A percentile compares a stretch with the other conserved stretches of the same genome.
These are phyloP conservation scores for Suhomyces coccinellae DNA, from an alignment of 1,139 yeast genomes.

Conservation along the genomic window DNA sequence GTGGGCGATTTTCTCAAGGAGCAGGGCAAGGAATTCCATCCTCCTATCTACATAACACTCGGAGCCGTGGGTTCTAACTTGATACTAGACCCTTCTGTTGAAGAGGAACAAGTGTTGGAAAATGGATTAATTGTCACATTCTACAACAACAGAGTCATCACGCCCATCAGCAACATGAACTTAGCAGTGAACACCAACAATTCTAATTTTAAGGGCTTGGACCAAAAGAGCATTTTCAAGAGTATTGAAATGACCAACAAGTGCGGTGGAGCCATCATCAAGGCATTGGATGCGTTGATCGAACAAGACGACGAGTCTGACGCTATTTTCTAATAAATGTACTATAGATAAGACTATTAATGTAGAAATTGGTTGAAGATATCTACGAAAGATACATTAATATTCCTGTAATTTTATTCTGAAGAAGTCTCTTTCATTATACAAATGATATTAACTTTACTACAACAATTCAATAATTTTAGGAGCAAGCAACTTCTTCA, in stretches of 20 bases:
- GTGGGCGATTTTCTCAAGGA: constrained; percentile 36
- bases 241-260: constrained; percentile 35
- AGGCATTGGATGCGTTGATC: constrained; percentile 41
- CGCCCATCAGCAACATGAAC: constrained; percentile 63
- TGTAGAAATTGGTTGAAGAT: not conserved
- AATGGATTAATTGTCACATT: constrained; percentile 76
- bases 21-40: constrained; percentile 42
- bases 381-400: too few species aligned
- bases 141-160: constrained; percentile 59
- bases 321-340: constrained; percentile 12
- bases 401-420: too few species aligned
- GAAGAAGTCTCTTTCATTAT: too few species aligned
- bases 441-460: too few species aligned
- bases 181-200: constrained; percentile 45
- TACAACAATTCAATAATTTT: too few species aligned
- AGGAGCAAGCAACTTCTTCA: too few species aligned
- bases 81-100: constrained; percentile 78
- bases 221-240: constrained; percentile 27
- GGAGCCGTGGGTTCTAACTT: constrained; percentile 71
- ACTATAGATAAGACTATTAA: not conserved
- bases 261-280: constrained; percentile 36
- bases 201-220: constrained; percentile 43
- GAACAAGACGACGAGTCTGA: constrained; percentile 42
- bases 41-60: constrained; percentile 74
- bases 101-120: constrained; percentile 85